Base-by-base conservation (phyloP, 163 green algal genomes). In the Scenedesmus sp. region DNA sequence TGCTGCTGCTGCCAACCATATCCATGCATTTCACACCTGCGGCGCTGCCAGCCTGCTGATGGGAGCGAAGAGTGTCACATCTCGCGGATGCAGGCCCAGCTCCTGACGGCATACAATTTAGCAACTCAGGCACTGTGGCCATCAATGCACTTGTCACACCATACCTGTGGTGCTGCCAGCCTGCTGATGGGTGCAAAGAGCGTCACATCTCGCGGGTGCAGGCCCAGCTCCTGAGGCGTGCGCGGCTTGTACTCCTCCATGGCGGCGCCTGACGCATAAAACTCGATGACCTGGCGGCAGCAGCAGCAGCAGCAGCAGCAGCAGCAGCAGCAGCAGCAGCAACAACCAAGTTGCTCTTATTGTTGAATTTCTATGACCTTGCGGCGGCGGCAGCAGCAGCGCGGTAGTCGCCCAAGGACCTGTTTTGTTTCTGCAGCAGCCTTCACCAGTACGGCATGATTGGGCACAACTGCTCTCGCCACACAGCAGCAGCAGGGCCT, bases 161-260 rank as follows among this genome's bases (percentile, higher is more conserved):
- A 23, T 23, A 92, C 88, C 88, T 92, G 90, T 16, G 90, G 90
- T 12, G 90, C 90, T 52, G 90, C 90, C 54, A 93, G 55, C 13
- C 90, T 56, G 64, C 64, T 86, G 64, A 90, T 46, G 3, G 90
- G 90, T 15, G 90, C 90, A 62, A 93, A 93, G 8, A 93, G 90
- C 4, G 54, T 59, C n/a, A 93, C 84, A 54, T 93, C 90, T 2
- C 90, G 66, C 6, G 90, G 90, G 90, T 93, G 90, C 15, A 93
- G 90, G 3, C 70, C 90, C 67, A 93, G 73, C 90, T 93, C n/a
- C 67, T 90, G 70, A 3, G 90, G 90, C 13, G 82, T 93, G 56
- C 82, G 90, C 1, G 90, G 83, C 23, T 60, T 66, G 90, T 90
- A 90, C 83, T 90, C 26, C 90, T 93, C 90, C 55, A 93, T 34